phyloP scores from a whole-genome alignment of 441 rosid genomes.

The Theobroma grandiflorum region DNA sequence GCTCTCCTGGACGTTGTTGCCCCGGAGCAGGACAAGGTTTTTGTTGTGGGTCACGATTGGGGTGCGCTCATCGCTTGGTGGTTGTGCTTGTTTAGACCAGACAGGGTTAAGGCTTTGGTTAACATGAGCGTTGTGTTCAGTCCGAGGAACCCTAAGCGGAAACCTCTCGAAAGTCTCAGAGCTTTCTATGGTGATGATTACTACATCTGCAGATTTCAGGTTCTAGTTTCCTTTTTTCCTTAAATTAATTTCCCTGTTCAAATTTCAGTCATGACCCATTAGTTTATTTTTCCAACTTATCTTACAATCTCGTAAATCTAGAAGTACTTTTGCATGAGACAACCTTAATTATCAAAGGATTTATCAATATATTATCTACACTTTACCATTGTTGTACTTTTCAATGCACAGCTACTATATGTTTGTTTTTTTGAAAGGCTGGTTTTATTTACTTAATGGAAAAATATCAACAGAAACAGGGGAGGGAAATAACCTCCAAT shows the following conservation, averaged over 20 bases:
- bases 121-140: conserved; percentile 57
- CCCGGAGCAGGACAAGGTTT: conserved; percentile 54
- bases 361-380: background rate
- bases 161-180: conserved; percentile 38
- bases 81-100: conserved; percentile 67
- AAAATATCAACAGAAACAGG: too few relatives aligned
- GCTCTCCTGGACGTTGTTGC: conserved; percentile 62
- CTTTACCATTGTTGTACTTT: background rate
- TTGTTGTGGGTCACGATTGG: conserved; percentile 86
- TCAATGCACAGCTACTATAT: too few relatives aligned
- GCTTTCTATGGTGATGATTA: conserved; percentile 67
- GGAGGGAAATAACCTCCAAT: too few relatives aligned
- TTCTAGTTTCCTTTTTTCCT: conserved; percentile 10
- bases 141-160: conserved; percentile 59
- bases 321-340: conserved; percentile 1
- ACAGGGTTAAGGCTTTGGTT: conserved; percentile 71
- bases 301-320: background rate
- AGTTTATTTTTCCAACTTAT: background rate
- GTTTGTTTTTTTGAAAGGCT: too few relatives aligned
- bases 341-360: background rate
- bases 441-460: too few relatives aligned
- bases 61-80: conserved; percentile 74
- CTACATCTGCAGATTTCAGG: conserved; percentile 81
- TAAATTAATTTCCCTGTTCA: background rate
- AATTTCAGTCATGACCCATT: background rate